A percentile compares a stretch with the other conserved stretches of the same genome.
Evolutionary conservation across 2,329 filamentous ascomycete species (phyloP).

Genomic region (Endoconidiophora laricicola): DNA sequence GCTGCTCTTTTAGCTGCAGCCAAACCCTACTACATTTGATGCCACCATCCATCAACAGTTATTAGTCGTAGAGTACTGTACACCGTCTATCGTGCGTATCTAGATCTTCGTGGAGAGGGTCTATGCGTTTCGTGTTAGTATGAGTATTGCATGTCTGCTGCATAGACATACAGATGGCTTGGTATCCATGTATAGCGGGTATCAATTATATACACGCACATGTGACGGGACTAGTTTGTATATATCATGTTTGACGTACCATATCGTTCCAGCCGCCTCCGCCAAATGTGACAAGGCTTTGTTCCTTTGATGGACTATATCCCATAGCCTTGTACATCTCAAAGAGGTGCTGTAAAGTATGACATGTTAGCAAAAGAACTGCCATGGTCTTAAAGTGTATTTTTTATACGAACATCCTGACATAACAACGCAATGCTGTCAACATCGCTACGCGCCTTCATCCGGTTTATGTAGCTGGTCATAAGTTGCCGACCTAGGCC

Average conservation of each 20-base stretch:
- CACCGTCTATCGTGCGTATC: not conserved
- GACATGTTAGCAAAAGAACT: slow-evolving; percentile 1
- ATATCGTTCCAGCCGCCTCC: slow-evolving; percentile 73
- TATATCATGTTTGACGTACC: slow-evolving; percentile 31
- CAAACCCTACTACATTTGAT: not conserved
- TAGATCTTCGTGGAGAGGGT: slow-evolving; percentile 2
- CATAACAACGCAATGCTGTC: slow-evolving; percentile 63
- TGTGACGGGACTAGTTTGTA: not conserved
- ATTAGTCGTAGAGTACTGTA: not conserved
- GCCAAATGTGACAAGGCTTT: slow-evolving; percentile 53
- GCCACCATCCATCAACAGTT: not conserved
- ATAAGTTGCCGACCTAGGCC: slow-evolving; percentile 60
- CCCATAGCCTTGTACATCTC: slow-evolving; percentile 62
- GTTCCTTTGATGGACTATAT: slow-evolving; percentile 46
- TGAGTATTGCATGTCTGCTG: not conserved
- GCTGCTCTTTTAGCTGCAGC: not conserved
- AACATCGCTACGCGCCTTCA: slow-evolving; percentile 51
- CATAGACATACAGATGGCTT: not conserved
- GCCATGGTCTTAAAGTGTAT: not conserved
- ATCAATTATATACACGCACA: no score
- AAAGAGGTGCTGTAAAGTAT: slow-evolving; percentile 37
- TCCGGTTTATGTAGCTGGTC: slow-evolving; percentile 60
- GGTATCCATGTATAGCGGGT: not conserved
- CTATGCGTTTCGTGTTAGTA: not conserved
- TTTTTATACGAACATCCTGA: slow-evolving; percentile 38